Conservation (phyloP, 148 eudicot species). For the Vaccinium myrtillus region DNA sequence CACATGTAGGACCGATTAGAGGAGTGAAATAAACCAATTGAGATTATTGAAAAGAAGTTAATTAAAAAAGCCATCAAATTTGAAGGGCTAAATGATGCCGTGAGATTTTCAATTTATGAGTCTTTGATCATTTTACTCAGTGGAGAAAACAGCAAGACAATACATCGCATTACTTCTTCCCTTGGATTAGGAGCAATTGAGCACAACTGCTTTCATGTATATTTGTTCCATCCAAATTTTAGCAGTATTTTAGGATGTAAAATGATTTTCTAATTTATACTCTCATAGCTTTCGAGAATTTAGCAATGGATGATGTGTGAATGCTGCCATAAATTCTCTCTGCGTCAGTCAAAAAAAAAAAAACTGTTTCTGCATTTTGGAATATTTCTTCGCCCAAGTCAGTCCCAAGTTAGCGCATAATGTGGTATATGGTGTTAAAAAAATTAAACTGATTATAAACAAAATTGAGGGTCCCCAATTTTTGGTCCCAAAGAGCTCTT, state of each 20-base stretch:
- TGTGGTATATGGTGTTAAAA: background rate
- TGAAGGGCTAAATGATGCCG: background rate
- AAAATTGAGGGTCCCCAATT: background rate
- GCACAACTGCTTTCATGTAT: background rate
- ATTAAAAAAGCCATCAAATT: background rate
- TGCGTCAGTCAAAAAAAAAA: too few relatives aligned
- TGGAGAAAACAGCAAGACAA: background rate
- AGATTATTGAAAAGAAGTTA: background rate
- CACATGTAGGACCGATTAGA: background rate
- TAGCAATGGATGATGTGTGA: background rate
- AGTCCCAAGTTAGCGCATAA: background rate
- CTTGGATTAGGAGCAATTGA: background rate
- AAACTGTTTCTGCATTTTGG: background rate
- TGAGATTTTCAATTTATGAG: background rate
- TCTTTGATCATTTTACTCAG: background rate
- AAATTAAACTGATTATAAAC: background rate
- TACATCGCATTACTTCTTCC: background rate
- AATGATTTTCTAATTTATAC: conserved; percentile 11
- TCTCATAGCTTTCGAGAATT: background rate
- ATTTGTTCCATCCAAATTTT: background rate
- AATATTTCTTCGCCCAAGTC: background rate
- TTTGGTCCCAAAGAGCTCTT: too few relatives aligned
- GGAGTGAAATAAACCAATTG: background rate
- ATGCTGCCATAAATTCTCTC: background rate
- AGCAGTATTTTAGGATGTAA: background rate